These are phyloP conservation scores for Sphaerostilbella broomeana DNA, from an alignment of 2,329 filamentous ascomycete genomes.

Conservation along the genomic window DNA sequence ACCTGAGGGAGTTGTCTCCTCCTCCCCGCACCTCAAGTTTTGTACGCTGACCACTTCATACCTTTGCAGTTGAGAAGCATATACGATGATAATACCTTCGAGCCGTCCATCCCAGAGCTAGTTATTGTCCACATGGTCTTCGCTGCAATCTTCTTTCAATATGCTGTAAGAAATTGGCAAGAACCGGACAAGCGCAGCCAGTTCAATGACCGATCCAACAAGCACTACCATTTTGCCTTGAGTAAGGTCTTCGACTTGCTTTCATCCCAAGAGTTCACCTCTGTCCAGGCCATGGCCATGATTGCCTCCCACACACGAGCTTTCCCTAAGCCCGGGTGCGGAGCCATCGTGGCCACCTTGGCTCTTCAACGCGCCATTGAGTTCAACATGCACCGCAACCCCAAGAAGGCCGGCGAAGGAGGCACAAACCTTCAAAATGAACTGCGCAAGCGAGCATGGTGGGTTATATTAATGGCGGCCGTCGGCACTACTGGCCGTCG, in stretches of 20 bases:
- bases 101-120: slow-evolving; percentile 56
- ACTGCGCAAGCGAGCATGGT: slow-evolving; percentile 71
- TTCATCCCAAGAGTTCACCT: slow-evolving; percentile 53
- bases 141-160: slow-evolving; percentile 71
- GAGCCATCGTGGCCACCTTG: slow-evolving; percentile 59
- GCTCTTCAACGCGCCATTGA: slow-evolving; percentile 66
- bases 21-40: no score
- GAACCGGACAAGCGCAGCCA: slow-evolving; percentile 46
- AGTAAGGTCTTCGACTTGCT: slow-evolving; percentile 61
- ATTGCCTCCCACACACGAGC: slow-evolving; percentile 66
- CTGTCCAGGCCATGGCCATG: slow-evolving; percentile 67
- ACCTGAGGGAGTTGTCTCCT: no score
- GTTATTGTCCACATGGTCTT: slow-evolving; percentile 75
- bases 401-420: slow-evolving; percentile 42
- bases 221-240: slow-evolving; percentile 71
- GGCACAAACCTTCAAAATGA: slow-evolving; percentile 60
- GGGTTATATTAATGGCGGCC: slow-evolving; percentile 60
- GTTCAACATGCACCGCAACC: slow-evolving; percentile 66
- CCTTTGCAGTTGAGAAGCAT: slow-evolving; percentile 50
- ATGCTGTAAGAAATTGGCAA: slow-evolving; percentile 61
- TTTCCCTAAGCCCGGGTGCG: slow-evolving; percentile 73
- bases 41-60: no score
- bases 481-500: slow-evolving; percentile 68
- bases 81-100: slow-evolving; percentile 62
- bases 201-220: slow-evolving; percentile 61